Evolutionary conservation across 2,329 filamentous ascomycete species (phyloP).

Genomic region (Elsinoe australis): DNA sequence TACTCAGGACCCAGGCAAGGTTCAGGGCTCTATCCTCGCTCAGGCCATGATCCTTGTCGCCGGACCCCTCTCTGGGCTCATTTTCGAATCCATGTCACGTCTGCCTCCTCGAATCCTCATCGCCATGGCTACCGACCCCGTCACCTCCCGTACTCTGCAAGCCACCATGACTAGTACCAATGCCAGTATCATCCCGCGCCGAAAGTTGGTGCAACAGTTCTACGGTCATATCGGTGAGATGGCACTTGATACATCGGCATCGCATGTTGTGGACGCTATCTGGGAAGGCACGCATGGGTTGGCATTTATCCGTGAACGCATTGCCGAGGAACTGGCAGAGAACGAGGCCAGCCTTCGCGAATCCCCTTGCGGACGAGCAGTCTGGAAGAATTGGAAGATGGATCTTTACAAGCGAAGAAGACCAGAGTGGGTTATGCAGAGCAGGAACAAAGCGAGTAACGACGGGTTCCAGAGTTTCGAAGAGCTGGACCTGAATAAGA

Average conservation of each 20-base stretch:
- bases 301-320: conserved; percentile 59
- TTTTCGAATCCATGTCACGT: conserved; percentile 54
- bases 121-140: conserved; percentile 56
- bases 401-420: conserved; percentile 59
- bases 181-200: conserved; percentile 50
- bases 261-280: conserved; percentile 60
- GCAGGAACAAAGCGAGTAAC: conserved; percentile 46
- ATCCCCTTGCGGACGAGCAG: conserved; percentile 56
- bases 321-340: conserved; percentile 55
- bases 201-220: conserved; percentile 57
- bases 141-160: conserved; percentile 56
- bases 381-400: conserved; percentile 69
- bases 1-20: conserved; percentile 31
- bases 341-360: conserved; percentile 57
- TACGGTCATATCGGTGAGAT: conserved; percentile 54
- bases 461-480: conserved; percentile 45
- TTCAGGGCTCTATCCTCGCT: conserved; percentile 72
- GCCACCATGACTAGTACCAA: conserved; percentile 50
- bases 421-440: conserved; percentile 56
- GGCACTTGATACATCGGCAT: conserved; percentile 54
- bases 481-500: conserved; percentile 34
- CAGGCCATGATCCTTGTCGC: conserved; percentile 70
- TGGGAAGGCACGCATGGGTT: conserved; percentile 57
- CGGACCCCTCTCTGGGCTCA: conserved; percentile 58
- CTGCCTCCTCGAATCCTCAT: conserved; percentile 46